Evolutionary conservation across 345 rosid genomes (phyloP).

Genomic region (Chamaenerion angustifolium): DNA sequence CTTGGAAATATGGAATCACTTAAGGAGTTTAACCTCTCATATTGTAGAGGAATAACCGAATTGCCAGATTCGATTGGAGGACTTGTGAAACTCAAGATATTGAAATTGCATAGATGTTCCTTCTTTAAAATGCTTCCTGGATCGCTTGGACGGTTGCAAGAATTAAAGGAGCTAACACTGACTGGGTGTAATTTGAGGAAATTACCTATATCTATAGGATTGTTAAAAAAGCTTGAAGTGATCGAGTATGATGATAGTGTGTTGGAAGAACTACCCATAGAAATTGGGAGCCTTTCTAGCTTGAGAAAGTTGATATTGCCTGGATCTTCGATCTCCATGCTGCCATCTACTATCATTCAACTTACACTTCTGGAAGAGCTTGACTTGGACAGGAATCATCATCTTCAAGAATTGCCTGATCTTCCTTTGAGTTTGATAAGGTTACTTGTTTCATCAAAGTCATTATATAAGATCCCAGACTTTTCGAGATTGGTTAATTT

Average conservation of each 20-base stretch:
- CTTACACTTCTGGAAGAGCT: background rate
- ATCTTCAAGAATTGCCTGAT: conserved; percentile 1
- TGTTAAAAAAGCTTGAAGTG: background rate
- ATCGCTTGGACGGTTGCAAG: background rate
- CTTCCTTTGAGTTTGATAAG: background rate
- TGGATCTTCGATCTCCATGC: background rate
- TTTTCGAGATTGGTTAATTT: background rate
- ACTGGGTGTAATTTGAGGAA: background rate
- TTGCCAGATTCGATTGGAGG: background rate
- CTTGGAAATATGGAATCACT: no score
- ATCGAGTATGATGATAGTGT: background rate
- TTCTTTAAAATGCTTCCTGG: no score
- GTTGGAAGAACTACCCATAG: background rate
- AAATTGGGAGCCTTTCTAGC: background rate
- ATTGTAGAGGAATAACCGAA: no score
- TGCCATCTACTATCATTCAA: background rate
- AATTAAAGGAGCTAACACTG: background rate
- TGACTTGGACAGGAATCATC: background rate
- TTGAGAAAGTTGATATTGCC: background rate
- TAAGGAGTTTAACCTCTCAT: no score
- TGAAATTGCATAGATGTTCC: no score
- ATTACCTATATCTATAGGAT: background rate
- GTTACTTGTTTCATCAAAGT: background rate
- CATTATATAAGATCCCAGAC: background rate
- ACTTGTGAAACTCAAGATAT: background rate